phyloP scores from a whole-genome alignment of 1,139 yeast genomes.

The Geotrichum cucujoidarum region DNA sequence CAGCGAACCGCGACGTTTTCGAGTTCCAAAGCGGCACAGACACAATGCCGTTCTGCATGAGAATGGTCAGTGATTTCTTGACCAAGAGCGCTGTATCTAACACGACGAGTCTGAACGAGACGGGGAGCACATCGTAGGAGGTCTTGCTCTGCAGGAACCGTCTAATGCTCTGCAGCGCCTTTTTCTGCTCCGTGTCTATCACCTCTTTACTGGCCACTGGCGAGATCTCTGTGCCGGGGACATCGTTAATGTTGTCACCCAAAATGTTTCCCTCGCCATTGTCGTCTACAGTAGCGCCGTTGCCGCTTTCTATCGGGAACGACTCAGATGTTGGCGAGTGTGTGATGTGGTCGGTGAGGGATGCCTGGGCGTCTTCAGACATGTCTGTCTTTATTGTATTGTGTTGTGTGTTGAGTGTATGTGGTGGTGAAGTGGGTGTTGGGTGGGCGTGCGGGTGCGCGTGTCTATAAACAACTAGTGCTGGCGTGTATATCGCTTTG shows the following conservation, averaged over 20 bases:
- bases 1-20: slow-evolving; percentile 84
- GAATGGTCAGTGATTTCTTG: slow-evolving; percentile 82
- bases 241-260: slow-evolving; percentile 4
- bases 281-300: neutral
- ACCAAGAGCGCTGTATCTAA: slow-evolving; percentile 88
- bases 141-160: slow-evolving; percentile 83
- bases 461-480: too few relatives aligned
- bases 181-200: slow-evolving; percentile 24
- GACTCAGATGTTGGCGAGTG: slow-evolving; percentile 14
- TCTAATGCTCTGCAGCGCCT: slow-evolving; percentile 56
- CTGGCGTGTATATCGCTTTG: too few relatives aligned
- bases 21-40: slow-evolving; percentile 98
- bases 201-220: slow-evolving; percentile 6
- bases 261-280: neutral
- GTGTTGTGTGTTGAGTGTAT: too few relatives aligned
- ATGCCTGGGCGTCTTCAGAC: neutral
- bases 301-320: slow-evolving; percentile 2
- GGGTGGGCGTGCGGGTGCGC: too few relatives aligned
- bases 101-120: slow-evolving; percentile 86
- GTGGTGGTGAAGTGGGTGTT: too few relatives aligned
- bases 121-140: slow-evolving; percentile 94
- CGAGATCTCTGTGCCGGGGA: slow-evolving; percentile 1
- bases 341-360: slow-evolving; percentile 11
- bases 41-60: slow-evolving; percentile 89
- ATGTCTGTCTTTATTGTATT: too few relatives aligned